Evolutionary conservation across 345 rosid species (phyloP).

Genomic region (Excoecaria cochinchinensis): DNA sequence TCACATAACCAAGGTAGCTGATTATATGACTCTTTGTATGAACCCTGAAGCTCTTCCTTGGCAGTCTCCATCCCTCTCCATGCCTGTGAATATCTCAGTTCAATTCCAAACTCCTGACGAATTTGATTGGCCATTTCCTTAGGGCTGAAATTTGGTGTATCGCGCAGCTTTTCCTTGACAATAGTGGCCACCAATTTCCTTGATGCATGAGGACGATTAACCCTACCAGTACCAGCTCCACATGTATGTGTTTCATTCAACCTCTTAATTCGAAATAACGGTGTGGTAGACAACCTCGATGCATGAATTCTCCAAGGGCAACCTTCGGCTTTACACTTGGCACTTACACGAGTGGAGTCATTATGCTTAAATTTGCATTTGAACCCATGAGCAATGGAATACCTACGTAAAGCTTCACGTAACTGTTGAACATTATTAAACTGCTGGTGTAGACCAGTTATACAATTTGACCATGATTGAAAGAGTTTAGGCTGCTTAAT

Average conservation of each 20-base stretch:
- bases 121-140: conserved; percentile 29
- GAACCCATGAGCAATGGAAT: conserved; percentile 31
- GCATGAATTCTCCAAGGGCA: conserved; percentile 32
- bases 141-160: conserved; percentile 24
- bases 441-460: conserved; percentile 37
- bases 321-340: conserved; percentile 28
- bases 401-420: conserved; percentile 29
- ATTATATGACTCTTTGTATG: conserved; percentile 27
- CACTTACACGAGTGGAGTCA: conserved; percentile 28
- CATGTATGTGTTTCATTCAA: conserved; percentile 20
- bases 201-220: conserved; percentile 24
- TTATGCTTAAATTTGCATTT: conserved; percentile 27
- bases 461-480: conserved; percentile 29
- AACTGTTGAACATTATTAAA: conserved; percentile 24
- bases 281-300: conserved; percentile 24
- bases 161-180: conserved; percentile 25
- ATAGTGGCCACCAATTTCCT: conserved; percentile 30
- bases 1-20: conserved; percentile 30
- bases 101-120: conserved; percentile 30
- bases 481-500: conserved; percentile 28
- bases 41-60: conserved; percentile 28
- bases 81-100: conserved; percentile 26
- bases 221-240: conserved; percentile 16
- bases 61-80: conserved; percentile 30
- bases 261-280: conserved; percentile 26